Conservation (phyloP, 345 rosid species). For the Lepidium aucheri region DNA sequence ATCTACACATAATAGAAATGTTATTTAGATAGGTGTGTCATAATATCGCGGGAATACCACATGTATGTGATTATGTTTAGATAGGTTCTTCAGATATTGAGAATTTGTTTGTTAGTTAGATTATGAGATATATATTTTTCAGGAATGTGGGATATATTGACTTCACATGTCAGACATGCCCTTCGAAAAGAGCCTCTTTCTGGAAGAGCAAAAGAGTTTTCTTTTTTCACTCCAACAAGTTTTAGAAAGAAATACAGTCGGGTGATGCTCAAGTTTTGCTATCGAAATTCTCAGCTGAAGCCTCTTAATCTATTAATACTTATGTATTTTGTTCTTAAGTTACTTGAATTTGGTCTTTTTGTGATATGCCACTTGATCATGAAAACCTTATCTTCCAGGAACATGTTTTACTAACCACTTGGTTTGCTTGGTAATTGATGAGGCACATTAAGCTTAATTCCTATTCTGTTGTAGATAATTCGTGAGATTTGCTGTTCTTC, state of each 20-base stretch:
- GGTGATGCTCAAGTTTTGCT: constrained; percentile 37
- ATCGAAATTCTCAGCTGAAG: background rate
- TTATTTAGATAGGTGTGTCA: too few species aligned
- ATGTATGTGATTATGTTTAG: constrained; percentile 39
- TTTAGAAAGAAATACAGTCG: constrained; percentile 86
- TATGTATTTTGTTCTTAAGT: background rate
- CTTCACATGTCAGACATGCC: constrained; percentile 81
- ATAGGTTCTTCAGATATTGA: background rate
- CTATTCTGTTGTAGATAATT: too few species aligned
- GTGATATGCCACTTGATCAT: background rate
- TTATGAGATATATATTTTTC: constrained; percentile 10
- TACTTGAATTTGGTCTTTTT: background rate
- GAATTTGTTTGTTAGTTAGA: background rate
- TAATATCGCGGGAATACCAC: constrained; percentile 75
- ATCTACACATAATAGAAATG: too few species aligned
- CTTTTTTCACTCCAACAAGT: constrained; percentile 99
- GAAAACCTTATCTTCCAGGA: too few species aligned
- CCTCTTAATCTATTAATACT: background rate
- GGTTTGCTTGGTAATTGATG: too few species aligned
- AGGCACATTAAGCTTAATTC: too few species aligned
- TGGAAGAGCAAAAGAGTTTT: constrained; percentile 91
- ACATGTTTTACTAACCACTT: too few species aligned
- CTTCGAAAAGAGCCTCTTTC: constrained; percentile 55
- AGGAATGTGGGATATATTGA: constrained; percentile 32
- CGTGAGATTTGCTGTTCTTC: too few species aligned